These are phyloP conservation scores for Waitea zeae DNA, from an alignment of 1,284 basidiomycete species.

Conservation along the genomic window DNA sequence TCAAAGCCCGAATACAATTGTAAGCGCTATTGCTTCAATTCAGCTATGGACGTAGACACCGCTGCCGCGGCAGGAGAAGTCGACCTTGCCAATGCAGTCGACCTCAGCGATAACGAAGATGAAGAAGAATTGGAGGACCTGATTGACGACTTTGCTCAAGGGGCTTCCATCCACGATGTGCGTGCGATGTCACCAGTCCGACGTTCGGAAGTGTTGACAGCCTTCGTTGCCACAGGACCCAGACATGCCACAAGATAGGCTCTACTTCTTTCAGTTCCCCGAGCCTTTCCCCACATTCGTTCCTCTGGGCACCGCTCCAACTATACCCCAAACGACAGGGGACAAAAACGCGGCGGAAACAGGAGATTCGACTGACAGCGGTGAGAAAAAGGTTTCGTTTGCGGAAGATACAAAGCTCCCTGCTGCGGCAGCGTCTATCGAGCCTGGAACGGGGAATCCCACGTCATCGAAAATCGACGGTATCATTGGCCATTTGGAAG, in stretches of 20 bases:
- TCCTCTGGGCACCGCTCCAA: conserved; percentile 11
- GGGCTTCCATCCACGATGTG: conserved; percentile 23
- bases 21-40: not conserved
- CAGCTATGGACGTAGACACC: conserved; percentile 13
- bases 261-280: conserved; percentile 92
- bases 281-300: conserved; percentile 71
- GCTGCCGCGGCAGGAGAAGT: conserved; percentile 21
- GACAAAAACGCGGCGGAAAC: not conserved
- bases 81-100: conserved; percentile 54
- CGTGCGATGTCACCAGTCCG: conserved; percentile 6
- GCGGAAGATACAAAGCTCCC: conserved; percentile 35
- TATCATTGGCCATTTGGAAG: conserved; percentile 64
- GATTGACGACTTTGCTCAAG: conserved; percentile 58
- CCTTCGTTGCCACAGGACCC: conserved; percentile 19
- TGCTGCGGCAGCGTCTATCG: conserved; percentile 11
- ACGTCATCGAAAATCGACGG: conserved; percentile 67
- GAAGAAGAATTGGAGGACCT: conserved; percentile 79
- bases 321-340: conserved; percentile 5
- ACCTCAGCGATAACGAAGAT: conserved; percentile 73
- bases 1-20: no score
- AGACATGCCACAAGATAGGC: conserved; percentile 36
- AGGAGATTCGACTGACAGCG: conserved; percentile 7
- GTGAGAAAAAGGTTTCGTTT: conserved; percentile 39
- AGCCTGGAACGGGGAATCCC: no score
- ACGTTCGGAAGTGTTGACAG: not conserved